phyloP scores from a whole-genome alignment of 768 basidiomycete genomes.

The Trametopsis cervina region DNA sequence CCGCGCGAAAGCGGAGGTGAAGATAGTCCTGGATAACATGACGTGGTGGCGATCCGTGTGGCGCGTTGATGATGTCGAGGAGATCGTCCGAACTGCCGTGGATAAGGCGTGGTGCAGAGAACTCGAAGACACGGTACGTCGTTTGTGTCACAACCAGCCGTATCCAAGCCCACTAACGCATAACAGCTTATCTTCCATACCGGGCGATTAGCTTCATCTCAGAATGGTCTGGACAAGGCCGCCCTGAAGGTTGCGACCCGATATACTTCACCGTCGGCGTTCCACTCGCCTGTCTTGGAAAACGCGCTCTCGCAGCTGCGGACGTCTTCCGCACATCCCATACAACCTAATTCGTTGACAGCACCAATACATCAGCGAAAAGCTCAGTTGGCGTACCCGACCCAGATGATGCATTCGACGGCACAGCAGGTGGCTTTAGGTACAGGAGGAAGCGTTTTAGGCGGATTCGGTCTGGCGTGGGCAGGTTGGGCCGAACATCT shows the following conservation, averaged over 20 bases:
- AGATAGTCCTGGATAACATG: conserved; percentile 25
- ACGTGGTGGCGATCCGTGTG: conserved; percentile 34
- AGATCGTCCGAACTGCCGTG: conserved; percentile 26
- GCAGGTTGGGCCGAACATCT: conserved; percentile 57
- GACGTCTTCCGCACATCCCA: conserved; percentile 36
- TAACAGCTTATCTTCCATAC: conserved; percentile 59
- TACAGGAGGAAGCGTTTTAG: conserved; percentile 39
- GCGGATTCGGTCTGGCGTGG: conserved; percentile 53
- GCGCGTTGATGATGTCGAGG: conserved; percentile 34
- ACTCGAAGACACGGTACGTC: conserved; percentile 21
- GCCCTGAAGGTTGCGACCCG: conserved; percentile 34
- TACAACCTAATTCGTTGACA: conserved; percentile 41
- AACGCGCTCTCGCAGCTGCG: conserved; percentile 52
- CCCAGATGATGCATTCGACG: conserved; percentile 51
- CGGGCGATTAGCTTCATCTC: conserved; percentile 46
- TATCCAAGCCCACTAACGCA: neutral
- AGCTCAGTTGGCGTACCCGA: conserved; percentile 50
- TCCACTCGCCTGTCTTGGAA: conserved; percentile 48
- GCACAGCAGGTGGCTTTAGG: conserved; percentile 53
- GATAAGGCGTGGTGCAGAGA: conserved; percentile 32
- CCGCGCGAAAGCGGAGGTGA: conserved; percentile 24
- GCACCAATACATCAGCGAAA: conserved; percentile 45
- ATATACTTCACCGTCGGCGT: conserved; percentile 29
- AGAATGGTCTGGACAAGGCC: conserved; percentile 34
- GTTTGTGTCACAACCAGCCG: neutral